Conservation (phyloP, 2,329 filamentous ascomycete genomes). For the Coniella lustricola region DNA sequence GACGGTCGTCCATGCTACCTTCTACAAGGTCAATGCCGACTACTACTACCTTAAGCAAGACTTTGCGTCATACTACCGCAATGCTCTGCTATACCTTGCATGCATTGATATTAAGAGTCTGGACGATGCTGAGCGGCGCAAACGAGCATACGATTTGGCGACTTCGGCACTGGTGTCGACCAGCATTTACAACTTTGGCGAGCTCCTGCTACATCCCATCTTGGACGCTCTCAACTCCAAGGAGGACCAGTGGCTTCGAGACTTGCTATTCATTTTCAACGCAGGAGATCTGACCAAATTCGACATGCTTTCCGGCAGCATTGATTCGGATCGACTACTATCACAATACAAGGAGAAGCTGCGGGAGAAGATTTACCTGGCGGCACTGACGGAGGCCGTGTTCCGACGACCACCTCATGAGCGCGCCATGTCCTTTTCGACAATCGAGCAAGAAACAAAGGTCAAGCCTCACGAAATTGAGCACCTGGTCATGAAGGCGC, state of each 20-base stretch:
- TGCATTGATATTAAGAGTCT: constrained; percentile 82
- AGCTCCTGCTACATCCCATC: constrained; percentile 95
- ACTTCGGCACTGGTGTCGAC: constrained; percentile 89
- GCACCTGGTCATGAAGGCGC: constrained; percentile 97
- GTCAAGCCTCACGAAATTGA: constrained; percentile 89
- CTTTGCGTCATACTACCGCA: constrained; percentile 95
- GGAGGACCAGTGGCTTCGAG: constrained; percentile 80
- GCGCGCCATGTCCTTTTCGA: constrained; percentile 84
- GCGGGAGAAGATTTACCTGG: constrained; percentile 96
- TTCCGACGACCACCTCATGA: constrained; percentile 95
- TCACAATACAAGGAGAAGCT: constrained; percentile 75
- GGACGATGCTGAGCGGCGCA: constrained; percentile 65
- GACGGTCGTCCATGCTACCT: constrained; percentile 88
- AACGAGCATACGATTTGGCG: constrained; percentile 84
- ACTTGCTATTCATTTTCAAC: constrained; percentile 97
- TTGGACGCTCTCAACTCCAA: constrained; percentile 69
- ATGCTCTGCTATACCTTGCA: constrained; percentile 92
- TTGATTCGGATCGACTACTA: constrained; percentile 73
- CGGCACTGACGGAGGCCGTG: constrained; percentile 88
- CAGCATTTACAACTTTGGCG: constrained; percentile 98
- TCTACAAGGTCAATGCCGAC: constrained; percentile 90
- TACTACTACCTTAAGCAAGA: constrained; percentile 93
- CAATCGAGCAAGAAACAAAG: constrained; percentile 88
- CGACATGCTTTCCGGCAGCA: constrained; percentile 73
- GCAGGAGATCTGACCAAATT: constrained; percentile 85